phyloP scores from a whole-genome alignment of 805 yeast genomes.

The Myxozyma neotropica region DNA sequence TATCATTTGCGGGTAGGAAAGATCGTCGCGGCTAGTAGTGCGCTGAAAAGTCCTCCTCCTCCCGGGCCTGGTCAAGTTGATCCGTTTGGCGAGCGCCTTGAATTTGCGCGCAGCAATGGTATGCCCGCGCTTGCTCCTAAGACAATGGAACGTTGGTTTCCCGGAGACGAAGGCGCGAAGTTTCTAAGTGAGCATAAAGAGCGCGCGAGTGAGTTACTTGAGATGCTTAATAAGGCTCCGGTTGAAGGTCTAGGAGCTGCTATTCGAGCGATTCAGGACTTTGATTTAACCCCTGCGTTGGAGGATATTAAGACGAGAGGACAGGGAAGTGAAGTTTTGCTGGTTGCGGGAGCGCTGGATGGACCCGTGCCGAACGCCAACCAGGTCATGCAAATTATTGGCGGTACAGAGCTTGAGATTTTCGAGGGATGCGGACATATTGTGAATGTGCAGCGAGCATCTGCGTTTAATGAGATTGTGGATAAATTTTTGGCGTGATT shows the following conservation, averaged over 20 bases:
- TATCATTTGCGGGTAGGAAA: conserved; percentile 23
- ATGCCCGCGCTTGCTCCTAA: conserved; percentile 25
- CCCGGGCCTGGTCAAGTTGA: conserved; percentile 15
- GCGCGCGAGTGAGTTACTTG: conserved; percentile 18
- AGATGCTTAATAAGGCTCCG: conserved; percentile 18
- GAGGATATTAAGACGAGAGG: conserved; percentile 18
- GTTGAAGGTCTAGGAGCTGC: conserved; percentile 26
- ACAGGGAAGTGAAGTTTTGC: conserved; percentile 15
- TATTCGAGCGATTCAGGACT: conserved; percentile 30
- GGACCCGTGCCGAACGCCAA: conserved; percentile 22
- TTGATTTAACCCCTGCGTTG: conserved; percentile 24
- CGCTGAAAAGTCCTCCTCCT: conserved; percentile 10
- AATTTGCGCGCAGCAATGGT: conserved; percentile 24
- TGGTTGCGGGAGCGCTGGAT: conserved; percentile 27
- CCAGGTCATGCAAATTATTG: conserved; percentile 16
- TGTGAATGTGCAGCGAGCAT: conserved; percentile 25
- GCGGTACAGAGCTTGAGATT: conserved; percentile 12
- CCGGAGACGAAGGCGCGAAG: conserved; percentile 19
- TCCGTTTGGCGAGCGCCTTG: conserved; percentile 22
- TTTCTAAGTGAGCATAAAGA: conserved; percentile 12
- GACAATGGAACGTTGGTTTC: conserved; percentile 32
- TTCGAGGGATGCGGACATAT: conserved; percentile 26
- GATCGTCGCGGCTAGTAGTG: conserved; percentile 27
- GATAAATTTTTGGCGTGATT: conserved; percentile 14
- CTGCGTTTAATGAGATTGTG: conserved; percentile 22